These are phyloP conservation scores for Phytophthora meadii DNA, from an alignment of 352 stramenopile genomes.

Conservation along the genomic window DNA sequence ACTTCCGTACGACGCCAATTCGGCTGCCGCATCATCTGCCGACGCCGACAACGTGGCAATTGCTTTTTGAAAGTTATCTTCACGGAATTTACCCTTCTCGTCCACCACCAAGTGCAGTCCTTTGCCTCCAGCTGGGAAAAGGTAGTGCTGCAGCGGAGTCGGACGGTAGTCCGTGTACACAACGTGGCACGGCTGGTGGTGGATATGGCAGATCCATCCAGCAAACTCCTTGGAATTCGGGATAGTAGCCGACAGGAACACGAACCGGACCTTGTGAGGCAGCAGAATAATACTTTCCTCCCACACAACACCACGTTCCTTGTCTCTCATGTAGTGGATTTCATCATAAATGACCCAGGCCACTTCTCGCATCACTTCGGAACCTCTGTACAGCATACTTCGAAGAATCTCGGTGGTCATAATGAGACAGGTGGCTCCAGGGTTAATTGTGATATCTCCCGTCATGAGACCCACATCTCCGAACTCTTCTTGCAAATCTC, in stretches of 20 bases:
- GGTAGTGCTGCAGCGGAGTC: slow-evolving; percentile 98
- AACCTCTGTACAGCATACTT: slow-evolving; percentile 99
- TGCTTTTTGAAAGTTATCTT: slow-evolving; percentile 97
- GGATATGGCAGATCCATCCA: slow-evolving; percentile 98
- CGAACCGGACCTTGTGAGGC: slow-evolving; percentile 98
- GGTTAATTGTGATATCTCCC: slow-evolving; percentile 99
- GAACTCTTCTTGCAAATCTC: slow-evolving; percentile 96
- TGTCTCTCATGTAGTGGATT: slow-evolving; percentile 99
- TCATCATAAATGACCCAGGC: slow-evolving; percentile 99
- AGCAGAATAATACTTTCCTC: slow-evolving; percentile 99
- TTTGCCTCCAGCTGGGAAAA: slow-evolving; percentile 97
- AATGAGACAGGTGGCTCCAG: slow-evolving; percentile 97
- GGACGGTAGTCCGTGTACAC: slow-evolving; percentile 99
- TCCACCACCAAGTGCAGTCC: slow-evolving; percentile 99
- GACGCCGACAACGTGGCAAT: slow-evolving; percentile 83
- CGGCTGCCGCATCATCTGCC: slow-evolving; percentile 67
- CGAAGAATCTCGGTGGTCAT: slow-evolving; percentile 98
- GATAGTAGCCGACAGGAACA: slow-evolving; percentile 99
- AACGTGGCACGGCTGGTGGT: slow-evolving; percentile 99
- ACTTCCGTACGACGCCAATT: slow-evolving; percentile 83
- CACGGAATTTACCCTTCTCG: slow-evolving; percentile 98
- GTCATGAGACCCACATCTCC: slow-evolving; percentile 99
- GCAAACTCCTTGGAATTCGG: slow-evolving; percentile 98
- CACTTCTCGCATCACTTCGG: slow-evolving; percentile 98
- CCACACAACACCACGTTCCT: slow-evolving; percentile 98